Base-by-base conservation (phyloP, 2,329 filamentous ascomycete species). In the Blastomyces emzantsi region DNA sequence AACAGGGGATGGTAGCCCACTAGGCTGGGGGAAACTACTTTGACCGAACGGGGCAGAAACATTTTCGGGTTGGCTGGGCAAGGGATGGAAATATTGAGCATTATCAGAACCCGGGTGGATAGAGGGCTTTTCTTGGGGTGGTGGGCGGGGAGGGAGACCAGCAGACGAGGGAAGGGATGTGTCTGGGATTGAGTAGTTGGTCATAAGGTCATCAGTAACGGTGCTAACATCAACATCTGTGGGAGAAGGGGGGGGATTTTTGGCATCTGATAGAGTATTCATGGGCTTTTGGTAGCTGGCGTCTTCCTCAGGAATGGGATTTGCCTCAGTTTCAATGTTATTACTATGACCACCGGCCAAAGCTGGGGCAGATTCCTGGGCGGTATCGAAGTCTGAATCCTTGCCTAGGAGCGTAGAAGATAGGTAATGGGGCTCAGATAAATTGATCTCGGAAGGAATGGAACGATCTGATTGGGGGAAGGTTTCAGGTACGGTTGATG, bases 231-330 rank as follows among this genome's bases (percentile, higher is more conserved):
- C 61, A 66, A 68, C 69, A 60, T 67, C 66, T 64, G 69, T 67
- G 39, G 69, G 68, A 66, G 70, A 70, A 62, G 69, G 17, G 19
- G 22, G 0, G 15, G 17, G 67, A 49, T 71, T 67, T 54, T 69
- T 67, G 39, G 73, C 73, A 57, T 75, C 73, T 64, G 77, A 74
- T 47, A 80, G 74, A 69, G 79, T 80, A 73, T 80, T 78, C 69
- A 81, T 75, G 63, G 81, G 70, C 63, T 74, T 77, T 70, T 81
- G 78, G 68, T 78, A 79, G 69, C 80, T 77, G 70, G 81, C 76
- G 65, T 77, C 79, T 62, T 70, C 72, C 66, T 75, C 72, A 64
- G 67, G 67, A 64, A 66, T 64, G 60, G 65, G 65, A 61, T 67
- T 51, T 13, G 64, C 67, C 55, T 58, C 67, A 66, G 70, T 64